These are phyloP conservation scores for Fusarium sacchari DNA, from an alignment of 2,329 filamentous ascomycete genomes.

Conservation along the genomic window DNA sequence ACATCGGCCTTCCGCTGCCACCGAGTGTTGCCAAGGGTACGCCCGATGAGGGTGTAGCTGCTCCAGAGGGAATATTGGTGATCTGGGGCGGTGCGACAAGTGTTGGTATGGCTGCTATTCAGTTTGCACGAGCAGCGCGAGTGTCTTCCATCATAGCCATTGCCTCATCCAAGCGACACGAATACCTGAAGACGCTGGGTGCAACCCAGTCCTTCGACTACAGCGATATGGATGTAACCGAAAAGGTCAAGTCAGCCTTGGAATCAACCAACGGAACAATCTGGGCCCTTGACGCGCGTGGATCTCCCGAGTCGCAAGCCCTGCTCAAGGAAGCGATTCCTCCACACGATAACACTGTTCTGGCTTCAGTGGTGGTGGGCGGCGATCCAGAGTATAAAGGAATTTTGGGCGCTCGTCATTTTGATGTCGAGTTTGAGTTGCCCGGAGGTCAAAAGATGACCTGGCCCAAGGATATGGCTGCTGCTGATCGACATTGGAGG, in stretches of 20 bases:
- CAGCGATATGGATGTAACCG: background rate
- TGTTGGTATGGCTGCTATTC: background rate
- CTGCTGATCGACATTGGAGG: background rate
- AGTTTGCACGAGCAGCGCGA: background rate
- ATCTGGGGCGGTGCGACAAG: background rate
- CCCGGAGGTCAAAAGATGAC: background rate
- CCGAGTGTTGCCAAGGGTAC: background rate
- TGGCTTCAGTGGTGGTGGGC: background rate
- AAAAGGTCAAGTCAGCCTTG: background rate
- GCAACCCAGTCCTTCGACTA: background rate
- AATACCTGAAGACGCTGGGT: background rate
- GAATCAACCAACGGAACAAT: background rate
- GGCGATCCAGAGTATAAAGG: background rate
- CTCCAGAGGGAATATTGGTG: background rate
- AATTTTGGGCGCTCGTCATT: background rate
- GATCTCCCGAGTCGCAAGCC: background rate
- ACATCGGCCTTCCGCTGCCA: background rate
- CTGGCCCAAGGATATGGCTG: background rate
- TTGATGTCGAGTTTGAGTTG: background rate
- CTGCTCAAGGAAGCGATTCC: background rate
- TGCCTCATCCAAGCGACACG: background rate
- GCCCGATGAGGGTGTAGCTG: background rate
- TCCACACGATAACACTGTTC: background rate
- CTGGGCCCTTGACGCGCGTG: background rate
- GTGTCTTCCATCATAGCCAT: background rate